A percentile compares a stretch with the other conserved stretches of the same genome.
phyloP scores from a whole-genome alignment of 2,329 filamentous ascomycete species.

The Pseudogymnoascus sp. region DNA sequence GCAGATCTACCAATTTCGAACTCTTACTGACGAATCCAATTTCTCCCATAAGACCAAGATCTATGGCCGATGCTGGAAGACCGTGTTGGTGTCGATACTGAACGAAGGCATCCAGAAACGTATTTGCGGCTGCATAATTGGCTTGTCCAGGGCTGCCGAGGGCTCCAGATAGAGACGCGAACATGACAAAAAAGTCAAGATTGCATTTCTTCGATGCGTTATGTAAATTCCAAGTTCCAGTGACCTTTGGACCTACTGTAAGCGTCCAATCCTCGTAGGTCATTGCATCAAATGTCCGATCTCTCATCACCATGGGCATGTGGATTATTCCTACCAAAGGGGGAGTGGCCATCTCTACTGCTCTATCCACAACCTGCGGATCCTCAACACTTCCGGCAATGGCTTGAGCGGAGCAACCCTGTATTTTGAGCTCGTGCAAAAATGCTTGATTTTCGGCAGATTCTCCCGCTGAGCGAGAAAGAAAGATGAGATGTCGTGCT shows the following conservation, averaged over 20 bases:
- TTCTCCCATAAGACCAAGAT: slow-evolving; percentile 14
- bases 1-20: neutral
- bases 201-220: slow-evolving; percentile 14
- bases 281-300: neutral
- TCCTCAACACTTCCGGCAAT: slow-evolving; percentile 13
- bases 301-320: slow-evolving; percentile 24
- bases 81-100: neutral
- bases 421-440: slow-evolving; percentile 15
- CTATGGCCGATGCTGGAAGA: slow-evolving; percentile 16
- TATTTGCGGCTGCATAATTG: slow-evolving; percentile 11
- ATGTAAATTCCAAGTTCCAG: slow-evolving; percentile 14
- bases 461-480: slow-evolving; percentile 26
- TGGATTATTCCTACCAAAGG: slow-evolving; percentile 20
- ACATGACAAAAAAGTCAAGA: slow-evolving; percentile 12
- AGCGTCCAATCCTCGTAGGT: slow-evolving; percentile 10
- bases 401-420: slow-evolving; percentile 14
- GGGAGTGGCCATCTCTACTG: neutral
- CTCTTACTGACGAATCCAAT: slow-evolving; percentile 9
- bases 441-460: slow-evolving; percentile 13
- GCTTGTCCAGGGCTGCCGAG: slow-evolving; percentile 9
- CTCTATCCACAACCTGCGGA: slow-evolving; percentile 9
- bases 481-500: neutral
- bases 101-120: slow-evolving; percentile 11
- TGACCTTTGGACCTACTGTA: slow-evolving; percentile 12
- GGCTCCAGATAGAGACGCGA: neutral